Conservation (phyloP, 371 early-diverging fungal species). For the Circinella minor region DNA sequence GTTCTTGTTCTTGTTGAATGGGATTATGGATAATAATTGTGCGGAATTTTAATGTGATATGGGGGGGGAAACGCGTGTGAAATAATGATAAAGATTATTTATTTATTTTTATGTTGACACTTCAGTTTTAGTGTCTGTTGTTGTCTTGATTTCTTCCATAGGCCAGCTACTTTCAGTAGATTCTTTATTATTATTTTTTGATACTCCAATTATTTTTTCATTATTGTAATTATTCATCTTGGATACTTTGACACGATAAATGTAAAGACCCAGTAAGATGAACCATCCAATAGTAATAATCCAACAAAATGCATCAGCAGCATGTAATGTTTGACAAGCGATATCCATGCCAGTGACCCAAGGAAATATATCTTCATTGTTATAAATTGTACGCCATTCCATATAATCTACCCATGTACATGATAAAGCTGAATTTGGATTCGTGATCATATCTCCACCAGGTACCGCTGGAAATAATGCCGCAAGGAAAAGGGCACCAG, state of each 20-base stretch:
- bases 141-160: conserved; percentile 4
- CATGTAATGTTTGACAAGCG: conserved; percentile 36
- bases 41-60: too few species aligned
- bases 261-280: conserved; percentile 18
- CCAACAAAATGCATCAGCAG: conserved; percentile 40
- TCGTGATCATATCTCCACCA: conserved; percentile 42
- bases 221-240: too few species aligned
- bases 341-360: conserved; percentile 47
- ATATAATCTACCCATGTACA: conserved; percentile 48
- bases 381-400: conserved; percentile 40
- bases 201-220: not conserved
- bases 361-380: conserved; percentile 35
- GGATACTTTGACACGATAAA: conserved; percentile 12
- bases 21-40: too few species aligned
- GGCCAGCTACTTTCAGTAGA: not conserved
- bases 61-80: too few species aligned
- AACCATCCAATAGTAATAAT: conserved; percentile 38
- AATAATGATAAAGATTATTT: too few species aligned
- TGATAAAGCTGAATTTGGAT: conserved; percentile 31
- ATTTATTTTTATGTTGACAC: not conserved
- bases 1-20: too few species aligned
- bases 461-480: conserved; percentile 37
- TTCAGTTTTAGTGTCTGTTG: conserved; percentile 11
- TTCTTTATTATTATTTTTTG: not conserved
- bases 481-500: conserved; percentile 30